Base-by-base conservation (phyloP, 2,329 filamentous ascomycete genomes). In the Penicillium sp. region DNA sequence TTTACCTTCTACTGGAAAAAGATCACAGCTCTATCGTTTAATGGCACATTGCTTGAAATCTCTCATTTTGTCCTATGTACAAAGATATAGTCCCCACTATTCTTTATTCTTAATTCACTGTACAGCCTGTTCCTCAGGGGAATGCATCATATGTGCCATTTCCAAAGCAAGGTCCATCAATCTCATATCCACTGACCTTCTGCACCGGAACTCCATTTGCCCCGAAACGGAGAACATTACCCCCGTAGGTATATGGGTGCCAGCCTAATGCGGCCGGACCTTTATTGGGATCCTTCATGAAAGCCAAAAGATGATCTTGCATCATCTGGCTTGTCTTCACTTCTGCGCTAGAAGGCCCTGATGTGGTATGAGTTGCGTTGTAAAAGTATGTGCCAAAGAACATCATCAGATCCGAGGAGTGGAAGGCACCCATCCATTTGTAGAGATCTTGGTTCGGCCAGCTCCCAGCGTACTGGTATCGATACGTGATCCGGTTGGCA, bases 371-470 rank as follows among this genome's bases (percentile, higher is more conserved):
- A 23, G 34, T 41, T 9, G 34, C 24, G n/a, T 47, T 46, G 15
- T 49, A 49, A 10, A 27, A 44, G 48, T 74, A 71, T 1, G 74
- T 75, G 2, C 72, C 74, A 56, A 76, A 73, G 21, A 71, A 53
- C 57, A 76, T 52, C 10, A 71, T 68, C 18, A 73, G 58, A 42
- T 77, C 73, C n/a, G 61, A 59, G 24, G 63, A 64, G 46, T 78
- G 75, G 42, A 74, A 78, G 1, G 73, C 73, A 6, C 74, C 75
- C 47, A 76, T 62, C 73, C 74, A 78, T 3, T 63, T 50, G 33
- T 61, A 61, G 0, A 68, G 68, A 13, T 67, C 61, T 18, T 75
- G 63, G 49, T 77, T 77, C 23, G 69, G 60, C 54, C 72, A 77
- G 41, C 70, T 70, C 15, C 73, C 74, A 3, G 66, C 64, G 49